Percentiles rank a stretch among this genome's conserved stretches.
These are phyloP conservation scores for Wickerhamiella slavikovae DNA, from an alignment of 805 yeast species.

Conservation along the genomic window DNA sequence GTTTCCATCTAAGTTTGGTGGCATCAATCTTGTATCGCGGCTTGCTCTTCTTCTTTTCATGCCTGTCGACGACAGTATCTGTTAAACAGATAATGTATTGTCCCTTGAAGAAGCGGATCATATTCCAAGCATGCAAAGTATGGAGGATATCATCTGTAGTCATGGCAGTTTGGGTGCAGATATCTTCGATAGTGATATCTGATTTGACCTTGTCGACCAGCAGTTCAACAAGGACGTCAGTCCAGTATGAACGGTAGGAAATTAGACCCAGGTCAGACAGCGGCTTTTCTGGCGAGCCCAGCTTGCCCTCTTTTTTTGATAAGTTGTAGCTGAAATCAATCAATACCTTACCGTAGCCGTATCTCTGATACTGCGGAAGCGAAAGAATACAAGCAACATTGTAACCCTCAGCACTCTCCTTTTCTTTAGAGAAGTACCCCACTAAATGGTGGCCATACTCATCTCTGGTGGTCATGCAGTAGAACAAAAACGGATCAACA, in stretches of 20 bases:
- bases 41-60: constrained; percentile 49
- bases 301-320: constrained; percentile 69
- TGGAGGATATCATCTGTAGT: constrained; percentile 90
- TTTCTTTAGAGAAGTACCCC: constrained; percentile 92
- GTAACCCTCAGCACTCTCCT: constrained; percentile 85
- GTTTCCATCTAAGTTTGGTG: constrained; percentile 62
- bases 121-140: constrained; percentile 77
- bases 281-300: constrained; percentile 96
- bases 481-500: constrained; percentile 92
- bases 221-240: constrained; percentile 63
- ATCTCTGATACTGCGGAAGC: constrained; percentile 87
- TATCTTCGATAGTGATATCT: constrained; percentile 69
- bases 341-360: constrained; percentile 78
- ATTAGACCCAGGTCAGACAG: constrained; percentile 82
- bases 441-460: constrained; percentile 87
- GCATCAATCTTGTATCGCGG: constrained; percentile 63
- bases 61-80: constrained; percentile 57
- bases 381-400: constrained; percentile 95
- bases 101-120: constrained; percentile 82
- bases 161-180: constrained; percentile 73
- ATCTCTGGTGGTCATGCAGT: constrained; percentile 83
- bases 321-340: constrained; percentile 88
- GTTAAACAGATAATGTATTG: constrained; percentile 80
- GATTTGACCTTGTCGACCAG: constrained; percentile 40
- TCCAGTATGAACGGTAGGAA: constrained; percentile 91